Percentiles rank a stretch among this genome's conserved stretches.
Conservation (phyloP, 1,284 basidiomycete genomes). For the Athelia sp. region DNA sequence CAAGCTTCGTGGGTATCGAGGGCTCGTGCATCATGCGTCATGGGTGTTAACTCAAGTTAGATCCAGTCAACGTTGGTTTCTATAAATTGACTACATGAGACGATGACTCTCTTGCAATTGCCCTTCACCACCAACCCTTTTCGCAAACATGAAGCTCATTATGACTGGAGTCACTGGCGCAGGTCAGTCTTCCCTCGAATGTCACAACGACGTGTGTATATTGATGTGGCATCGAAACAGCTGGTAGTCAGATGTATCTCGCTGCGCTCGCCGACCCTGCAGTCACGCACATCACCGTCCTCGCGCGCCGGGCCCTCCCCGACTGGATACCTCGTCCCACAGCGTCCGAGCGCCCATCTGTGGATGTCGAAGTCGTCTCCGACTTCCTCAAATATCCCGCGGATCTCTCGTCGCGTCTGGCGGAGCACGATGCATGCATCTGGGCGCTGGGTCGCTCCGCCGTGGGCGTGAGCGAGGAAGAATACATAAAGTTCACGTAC, state of each 20-base stretch:
- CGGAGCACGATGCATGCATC: conserved; percentile 32
- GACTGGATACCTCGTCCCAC: conserved; percentile 26
- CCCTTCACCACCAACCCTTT: neutral
- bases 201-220: neutral
- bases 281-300: conserved; percentile 28
- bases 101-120: too few species aligned
- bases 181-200: conserved; percentile 16
- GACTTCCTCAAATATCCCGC: conserved; percentile 31
- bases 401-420: conserved; percentile 24
- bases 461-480: conserved; percentile 27
- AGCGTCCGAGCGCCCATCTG: too few species aligned
- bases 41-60: too few species aligned
- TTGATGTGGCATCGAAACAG: conserved; percentile 12
- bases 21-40: too few species aligned
- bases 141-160: conserved; percentile 23
- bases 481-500: conserved; percentile 32
- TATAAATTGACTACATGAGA: too few species aligned
- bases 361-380: conserved; percentile 24
- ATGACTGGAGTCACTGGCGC: conserved; percentile 31
- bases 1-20: too few species aligned
- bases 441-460: conserved; percentile 33
- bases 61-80: too few species aligned
- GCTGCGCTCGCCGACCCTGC: conserved; percentile 28
- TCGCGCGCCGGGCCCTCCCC: conserved; percentile 26
- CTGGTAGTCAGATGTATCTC: conserved; percentile 33